Conservation (phyloP, 768 basidiomycete genomes). For the Porphyrellus cyaneotinctus region DNA sequence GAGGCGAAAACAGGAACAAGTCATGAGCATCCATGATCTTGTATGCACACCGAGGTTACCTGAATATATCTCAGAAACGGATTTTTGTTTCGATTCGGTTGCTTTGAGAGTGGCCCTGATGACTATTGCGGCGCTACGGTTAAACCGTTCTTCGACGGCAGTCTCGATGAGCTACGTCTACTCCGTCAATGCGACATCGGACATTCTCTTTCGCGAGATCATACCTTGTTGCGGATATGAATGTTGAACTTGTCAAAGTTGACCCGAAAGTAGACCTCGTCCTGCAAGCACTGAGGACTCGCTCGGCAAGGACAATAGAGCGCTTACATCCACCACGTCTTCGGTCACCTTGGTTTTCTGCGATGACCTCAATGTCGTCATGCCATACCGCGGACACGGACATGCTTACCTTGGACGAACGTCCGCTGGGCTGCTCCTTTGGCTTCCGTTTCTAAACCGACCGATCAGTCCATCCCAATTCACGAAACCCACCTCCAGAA, state of each 20-base stretch:
- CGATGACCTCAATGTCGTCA: conserved; percentile 9
- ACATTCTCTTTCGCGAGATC: conserved; percentile 16
- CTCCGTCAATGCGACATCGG: conserved; percentile 11
- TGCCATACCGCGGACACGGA: not conserved
- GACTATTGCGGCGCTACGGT: conserved; percentile 66
- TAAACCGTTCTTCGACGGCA: conserved; percentile 77
- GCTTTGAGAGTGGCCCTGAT: conserved; percentile 67
- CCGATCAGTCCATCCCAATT: conserved; percentile 12
- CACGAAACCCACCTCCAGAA: not conserved
- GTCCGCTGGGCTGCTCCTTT: conserved; percentile 41
- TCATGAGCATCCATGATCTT: not conserved
- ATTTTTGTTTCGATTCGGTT: conserved; percentile 60
- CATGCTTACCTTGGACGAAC: conserved; percentile 49
- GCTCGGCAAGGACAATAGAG: not conserved
- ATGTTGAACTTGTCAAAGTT: conserved; percentile 88
- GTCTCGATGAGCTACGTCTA: conserved; percentile 64
- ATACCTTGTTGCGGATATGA: conserved; percentile 81
- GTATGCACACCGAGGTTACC: conserved; percentile 35
- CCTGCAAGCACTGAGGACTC: conserved; percentile 36
- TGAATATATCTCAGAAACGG: conserved; percentile 58
- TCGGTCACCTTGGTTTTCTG: conserved; percentile 47
- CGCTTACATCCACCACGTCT: conserved; percentile 63
- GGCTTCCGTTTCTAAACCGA: conserved; percentile 58
- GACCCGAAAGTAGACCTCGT: conserved; percentile 74
- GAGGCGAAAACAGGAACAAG: not conserved